Base-by-base conservation (phyloP, 2,329 filamentous ascomycete species). In the Calonectria ilicicola region DNA sequence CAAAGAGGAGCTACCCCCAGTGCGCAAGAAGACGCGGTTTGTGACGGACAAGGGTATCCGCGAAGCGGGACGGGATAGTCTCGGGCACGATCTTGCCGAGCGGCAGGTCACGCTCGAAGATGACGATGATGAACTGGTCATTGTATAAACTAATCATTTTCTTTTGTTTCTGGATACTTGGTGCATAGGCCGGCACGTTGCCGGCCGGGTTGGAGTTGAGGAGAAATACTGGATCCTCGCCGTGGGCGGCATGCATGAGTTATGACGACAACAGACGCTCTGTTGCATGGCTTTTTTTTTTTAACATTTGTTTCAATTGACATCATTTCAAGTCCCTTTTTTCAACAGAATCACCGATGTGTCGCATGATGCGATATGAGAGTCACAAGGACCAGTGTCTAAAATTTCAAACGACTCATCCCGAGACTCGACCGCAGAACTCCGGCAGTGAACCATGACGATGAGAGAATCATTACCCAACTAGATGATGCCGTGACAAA, bases 11-110 rank as follows among this genome's bases (percentile, higher is more conserved):
- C 78, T 80, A 38, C 80, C 81, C 80, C 90, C 90, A 0, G 88
- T 91, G 38, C 87, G 90, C 76, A 93, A 95, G 84, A 95, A 94
- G 87, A 95, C 93, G 65, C 88, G 93, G n/a, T 95, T 96, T 80
- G 89, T 95, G 47, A 95, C 94, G 29, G 91, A 92, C 49, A 94
- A 93, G 81, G 94, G 94, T 0, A 95, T 96, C 74, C 90, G 91
- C 67, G 93, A 95, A 83, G 93, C 94, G 5, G 94, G 94, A 1
- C 87, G 93, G 72, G 94, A 95, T 80, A 95, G 93, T 79, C 81
- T 95, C 2, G 91, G 92, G 12, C 86, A 83, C n/a, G 89, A 90
- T 65, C 82, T 86, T 71, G 67, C 74, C 44, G 80, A 80, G 62
- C 77, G 83, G 67, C 82, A 81, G 79, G 79, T 85, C 40, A 76